Conservation (phyloP, 257 asterid genomes). For the Prunella vulgaris region DNA sequence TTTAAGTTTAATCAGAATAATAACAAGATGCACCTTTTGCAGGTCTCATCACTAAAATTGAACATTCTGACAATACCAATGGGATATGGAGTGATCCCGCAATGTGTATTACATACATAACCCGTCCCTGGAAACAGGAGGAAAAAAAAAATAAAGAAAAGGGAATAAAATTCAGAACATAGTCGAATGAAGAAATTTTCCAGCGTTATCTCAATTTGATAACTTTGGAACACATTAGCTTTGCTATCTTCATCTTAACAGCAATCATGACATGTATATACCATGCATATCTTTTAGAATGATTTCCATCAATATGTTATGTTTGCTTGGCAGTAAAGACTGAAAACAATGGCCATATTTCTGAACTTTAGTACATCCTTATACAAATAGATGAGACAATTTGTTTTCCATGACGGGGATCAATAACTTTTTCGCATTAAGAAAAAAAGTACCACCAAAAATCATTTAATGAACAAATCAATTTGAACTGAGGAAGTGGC, state of each 20-base stretch:
- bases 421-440: not conserved
- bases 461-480: constrained; percentile 11
- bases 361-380: not conserved
- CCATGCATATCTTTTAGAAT: not conserved
- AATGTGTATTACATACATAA: constrained; percentile 75
- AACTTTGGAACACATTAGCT: not conserved
- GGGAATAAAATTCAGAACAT: constrained; percentile 1
- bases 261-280: not conserved
- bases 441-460: too few species aligned
- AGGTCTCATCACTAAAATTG: constrained; percentile 72
- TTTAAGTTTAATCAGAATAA: not conserved
- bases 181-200: not conserved
- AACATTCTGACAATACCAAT: constrained; percentile 73
- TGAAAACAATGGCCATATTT: not conserved
- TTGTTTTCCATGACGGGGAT: not conserved
- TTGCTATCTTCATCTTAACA: not conserved
- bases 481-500: constrained; percentile 16
- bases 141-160: too few species aligned
- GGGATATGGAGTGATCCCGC: constrained; percentile 51
- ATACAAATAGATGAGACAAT: not conserved
- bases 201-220: not conserved
- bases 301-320: not conserved
- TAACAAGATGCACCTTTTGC: constrained; percentile 54
- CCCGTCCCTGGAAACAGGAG: constrained; percentile 58
- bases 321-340: not conserved